Evolutionary conservation across 768 basidiomycete species (phyloP), one percentile per base, ranked within the genome.

Genomic region (Pholiota conissans): DNA sequence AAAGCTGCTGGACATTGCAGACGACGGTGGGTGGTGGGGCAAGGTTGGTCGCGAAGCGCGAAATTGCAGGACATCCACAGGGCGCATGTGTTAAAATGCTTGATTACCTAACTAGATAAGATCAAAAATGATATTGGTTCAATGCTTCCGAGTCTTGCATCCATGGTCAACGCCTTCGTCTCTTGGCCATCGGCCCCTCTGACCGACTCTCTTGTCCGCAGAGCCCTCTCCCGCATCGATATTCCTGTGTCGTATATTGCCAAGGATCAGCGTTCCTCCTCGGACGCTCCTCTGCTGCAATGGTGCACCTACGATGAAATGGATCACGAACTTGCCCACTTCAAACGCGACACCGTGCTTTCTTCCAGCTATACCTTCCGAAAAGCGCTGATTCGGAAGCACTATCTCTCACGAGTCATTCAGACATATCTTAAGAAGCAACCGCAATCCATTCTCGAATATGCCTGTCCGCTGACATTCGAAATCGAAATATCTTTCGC

Each of bases 311-410:
- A 98, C 76, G 95, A 98, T 67, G 81, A 79, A 40, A 83, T 96
- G 56, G 85, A 91, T 61, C 94, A 95, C 60, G 83, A 85, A 62
- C 79, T 87, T 27, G 87, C 87, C 9, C 80, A 84, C 60, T 63
- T 74, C 7, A 67, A 80, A 42, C 80, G 80, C 10, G 64, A 75
- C 22, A 65, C 67, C 18, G 80, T 86, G 34, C 79, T 95, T 30
- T 82, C 92, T 0, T 95, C 91, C 8, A 88, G 87, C 32, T 95
- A 95, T 68, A 88, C 85, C 13, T 93, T 95, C 67, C 84, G 95
- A 58, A 97, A 98, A 71, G 88, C 90, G 32, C 79, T 99, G 54
- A 98, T 98, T 61, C 84, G 97, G 54, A 98, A 98, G 71, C 93
- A 97, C 67, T 95, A 89, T 68, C 79, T 99, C 2, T 88, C 93